Evolutionary conservation across 306 rosid species (phyloP), one percentile per base, ranked within the genome.

Genomic region (Sphenostylis stenocarpa): DNA sequence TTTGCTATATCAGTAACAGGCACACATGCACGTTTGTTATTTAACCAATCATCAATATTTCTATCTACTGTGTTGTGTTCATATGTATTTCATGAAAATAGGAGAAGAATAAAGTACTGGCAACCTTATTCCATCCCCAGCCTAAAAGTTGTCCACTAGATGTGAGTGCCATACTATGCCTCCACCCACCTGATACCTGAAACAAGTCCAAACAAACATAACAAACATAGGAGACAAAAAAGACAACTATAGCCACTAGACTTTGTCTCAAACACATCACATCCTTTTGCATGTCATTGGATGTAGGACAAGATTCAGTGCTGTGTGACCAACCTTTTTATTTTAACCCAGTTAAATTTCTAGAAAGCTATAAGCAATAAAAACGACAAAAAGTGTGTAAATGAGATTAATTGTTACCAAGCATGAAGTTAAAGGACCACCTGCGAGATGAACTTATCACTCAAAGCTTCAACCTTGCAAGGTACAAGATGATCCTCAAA

Each of bases 61-160:
- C 19, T 26, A 16, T 78, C 45, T 51, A 41, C 64, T 43, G 28
- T 26, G 41, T 19, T 20, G 8, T 57, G 61, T 65, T 70, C 17
- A 24, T 14, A 0, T 60, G 21, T 28, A 45, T 71, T 51, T 57
- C 31, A 13, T 41, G 39, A 63, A 78, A 61, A 68, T 62, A 19
- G 24, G 56, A 24, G 23, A 47, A 70, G 19, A 70, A 67, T 16
- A 51, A 72, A 79, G 66, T 45, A 33, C 17, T 23, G 17, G 61
- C 53, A 80, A 90, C 98, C 97, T 95, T 92, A 81, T 95, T 95
- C 98, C 98, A 95, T 77, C 98, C 98, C 97, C 98, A 95, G 71
- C 97, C 98, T 29, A 88, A 92, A 36, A 95, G 97, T 62, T 84
- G 82, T 79, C 97, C 97, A 77, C 58, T 85, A 71, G 96, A 85